phyloP scores from a whole-genome alignment of 331 rosid species.

The Cydonia oblonga region DNA sequence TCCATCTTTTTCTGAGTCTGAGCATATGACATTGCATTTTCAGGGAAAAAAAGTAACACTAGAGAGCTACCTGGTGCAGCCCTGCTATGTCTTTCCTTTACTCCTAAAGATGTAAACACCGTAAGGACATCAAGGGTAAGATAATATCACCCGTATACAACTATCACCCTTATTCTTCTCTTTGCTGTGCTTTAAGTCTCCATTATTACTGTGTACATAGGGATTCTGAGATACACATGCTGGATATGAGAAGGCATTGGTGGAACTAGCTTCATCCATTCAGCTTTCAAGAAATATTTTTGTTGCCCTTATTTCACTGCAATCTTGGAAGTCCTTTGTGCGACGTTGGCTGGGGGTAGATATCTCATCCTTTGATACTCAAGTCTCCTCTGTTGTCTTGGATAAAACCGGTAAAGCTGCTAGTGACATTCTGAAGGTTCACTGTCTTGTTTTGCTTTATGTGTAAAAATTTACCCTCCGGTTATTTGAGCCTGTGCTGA shows the following conservation, averaged over 20 bases:
- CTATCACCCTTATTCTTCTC: background rate
- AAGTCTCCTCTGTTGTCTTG: slow-evolving; percentile 36
- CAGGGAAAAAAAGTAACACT: slow-evolving; percentile 52
- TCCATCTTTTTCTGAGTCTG: slow-evolving; percentile 6
- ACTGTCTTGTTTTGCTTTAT: slow-evolving; percentile 1
- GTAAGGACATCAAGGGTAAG: slow-evolving; percentile 44
- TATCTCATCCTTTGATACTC: slow-evolving; percentile 31
- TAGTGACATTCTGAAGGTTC: slow-evolving; percentile 66
- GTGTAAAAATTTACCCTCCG: background rate
- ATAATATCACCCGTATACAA: background rate
- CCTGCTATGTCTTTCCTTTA: slow-evolving; percentile 52
- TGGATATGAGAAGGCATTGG: slow-evolving; percentile 56
- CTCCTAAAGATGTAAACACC: slow-evolving; percentile 53
- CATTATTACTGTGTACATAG: slow-evolving; percentile 27
- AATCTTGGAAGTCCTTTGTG: slow-evolving; percentile 87
- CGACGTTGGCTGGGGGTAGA: slow-evolving; percentile 74
- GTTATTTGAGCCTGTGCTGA: slow-evolving; percentile 11
- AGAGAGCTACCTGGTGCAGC: slow-evolving; percentile 81
- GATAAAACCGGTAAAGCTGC: slow-evolving; percentile 73
- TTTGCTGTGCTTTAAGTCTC: slow-evolving; percentile 10
- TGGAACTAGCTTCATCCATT: slow-evolving; percentile 72
- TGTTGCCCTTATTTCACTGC: slow-evolving; percentile 66
- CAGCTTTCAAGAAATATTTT: slow-evolving; percentile 77
- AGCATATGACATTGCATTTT: slow-evolving; percentile 12
- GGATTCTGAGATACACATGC: slow-evolving; percentile 48